Evolutionary conservation across 108 stramenopile species (phyloP), one percentile per base, ranked within the genome.

Genomic region (Pseudonitzschia multistriata): DNA sequence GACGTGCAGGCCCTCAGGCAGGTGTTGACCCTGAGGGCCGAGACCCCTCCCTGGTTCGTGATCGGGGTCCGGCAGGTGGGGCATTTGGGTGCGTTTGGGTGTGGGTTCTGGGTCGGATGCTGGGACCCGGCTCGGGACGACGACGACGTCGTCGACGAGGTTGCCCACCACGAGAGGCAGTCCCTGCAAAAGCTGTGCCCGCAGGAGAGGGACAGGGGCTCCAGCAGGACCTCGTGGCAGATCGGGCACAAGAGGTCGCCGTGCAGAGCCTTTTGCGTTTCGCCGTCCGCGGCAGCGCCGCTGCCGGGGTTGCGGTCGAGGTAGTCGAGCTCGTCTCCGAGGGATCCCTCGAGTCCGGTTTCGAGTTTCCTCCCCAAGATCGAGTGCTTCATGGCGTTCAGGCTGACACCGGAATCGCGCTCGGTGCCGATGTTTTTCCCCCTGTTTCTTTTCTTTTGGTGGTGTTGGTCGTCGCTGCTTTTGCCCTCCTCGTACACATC

Each of bases 181-280:
- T 68, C 74, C 5, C 76, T 48, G 49, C 89, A 90, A 63, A 90
- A 90, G 50, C 86, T 85, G 79, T 90, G 89, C 1, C 89, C 89
- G 49, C 89, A 90, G 3, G 55, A 15, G 40, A 90, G 61, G 0
- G 84, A 86, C 17, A 82, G 68, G 1, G 89, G 89, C 27, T 76
- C 74, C 64, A 79, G 77, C 29, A 86, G 49, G 15, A 81, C 49
- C 49, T 90, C 89, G 28, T 75, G 75, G 74, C 89, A 90, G 55
- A 90, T 77, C 25, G 84, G 61, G 66, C 89, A 90, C 11, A 74
- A 45, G 27, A 90, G 49, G 24, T 85, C 83, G 25, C 49, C 54
- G 24, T 66, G 76, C 3, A 89, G 64, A 11, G 72, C 10, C 4
- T 59, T 13, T 30, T 29, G 57, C 17, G 13, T 14, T 59, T 3